Evolutionary conservation across 2,329 filamentous ascomycete genomes (phyloP).

Genomic region (Ophidiomyces ophidiicola): DNA sequence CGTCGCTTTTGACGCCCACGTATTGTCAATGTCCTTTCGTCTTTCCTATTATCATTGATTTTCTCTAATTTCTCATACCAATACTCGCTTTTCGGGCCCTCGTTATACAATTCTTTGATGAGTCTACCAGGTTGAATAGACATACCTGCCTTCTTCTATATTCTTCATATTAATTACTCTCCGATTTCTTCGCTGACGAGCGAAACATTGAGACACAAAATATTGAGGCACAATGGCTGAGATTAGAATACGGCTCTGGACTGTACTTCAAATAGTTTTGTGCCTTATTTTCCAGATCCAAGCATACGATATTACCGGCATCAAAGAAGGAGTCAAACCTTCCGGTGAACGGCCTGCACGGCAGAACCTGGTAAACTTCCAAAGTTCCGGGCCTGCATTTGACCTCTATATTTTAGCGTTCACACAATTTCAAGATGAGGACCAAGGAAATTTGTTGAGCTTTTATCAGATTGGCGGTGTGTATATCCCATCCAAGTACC

Average conservation of each 20-base stretch:
- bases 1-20: too few relatives aligned
- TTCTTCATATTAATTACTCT: neutral
- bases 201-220: too few relatives aligned
- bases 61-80: too few relatives aligned
- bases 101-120: too few relatives aligned
- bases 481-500: conserved; percentile 17
- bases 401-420: conserved; percentile 67
- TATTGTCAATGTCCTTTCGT: too few relatives aligned
- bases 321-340: conserved; percentile 18
- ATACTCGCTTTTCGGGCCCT: too few relatives aligned
- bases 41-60: too few relatives aligned
- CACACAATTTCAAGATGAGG: conserved; percentile 55
- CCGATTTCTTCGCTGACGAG: too few relatives aligned
- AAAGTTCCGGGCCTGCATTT: conserved; percentile 49
- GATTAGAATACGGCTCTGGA: conserved; percentile 5
- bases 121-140: too few relatives aligned
- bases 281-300: conserved; percentile 4
- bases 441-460: conserved; percentile 53
- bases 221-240: neutral
- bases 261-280: conserved; percentile 5
- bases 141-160: too few relatives aligned
- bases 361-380: conserved; percentile 56
- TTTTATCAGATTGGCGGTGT: conserved; percentile 68
- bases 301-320: conserved; percentile 20
- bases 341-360: conserved; percentile 35